A percentile compares a stretch with the other conserved stretches of the same genome.
These are phyloP conservation scores for Talaromyces wortmannii DNA, from an alignment of 495 filamentous ascomycete species.

Conservation along the genomic window DNA sequence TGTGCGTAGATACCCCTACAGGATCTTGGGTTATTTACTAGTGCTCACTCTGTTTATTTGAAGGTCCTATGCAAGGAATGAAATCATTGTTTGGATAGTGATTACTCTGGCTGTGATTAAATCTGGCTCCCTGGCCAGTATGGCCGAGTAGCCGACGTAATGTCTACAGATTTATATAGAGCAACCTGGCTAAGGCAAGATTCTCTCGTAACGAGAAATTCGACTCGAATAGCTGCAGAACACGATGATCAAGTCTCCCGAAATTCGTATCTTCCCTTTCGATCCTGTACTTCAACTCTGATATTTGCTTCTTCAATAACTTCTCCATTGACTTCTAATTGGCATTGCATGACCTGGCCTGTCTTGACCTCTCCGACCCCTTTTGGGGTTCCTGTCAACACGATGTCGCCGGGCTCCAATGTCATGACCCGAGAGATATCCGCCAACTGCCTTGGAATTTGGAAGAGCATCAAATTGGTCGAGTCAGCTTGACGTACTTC, in stretches of 20 bases:
- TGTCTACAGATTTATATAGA: too few species aligned
- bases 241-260: conserved; percentile 26
- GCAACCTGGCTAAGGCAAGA: too few species aligned
- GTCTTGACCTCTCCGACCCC: conserved; percentile 83
- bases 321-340: conserved; percentile 73
- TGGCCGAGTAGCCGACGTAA: too few species aligned
- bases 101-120: too few species aligned
- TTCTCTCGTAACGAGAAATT: too few species aligned
- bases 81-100: too few species aligned
- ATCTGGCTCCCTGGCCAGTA: too few species aligned
- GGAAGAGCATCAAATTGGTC: conserved; percentile 86
- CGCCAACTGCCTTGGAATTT: conserved; percentile 74
- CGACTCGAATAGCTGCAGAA: neutral
- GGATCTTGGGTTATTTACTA: too few species aligned
- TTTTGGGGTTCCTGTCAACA: conserved; percentile 94
- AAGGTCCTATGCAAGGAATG: too few species aligned
- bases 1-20: too few species aligned
- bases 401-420: conserved; percentile 82
- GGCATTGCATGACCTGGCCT: conserved; percentile 87
- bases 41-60: too few species aligned
- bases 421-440: conserved; percentile 92
- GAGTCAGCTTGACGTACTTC: conserved; percentile 69
- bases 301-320: conserved; percentile 75
- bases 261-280: conserved; percentile 40
- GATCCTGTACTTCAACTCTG: conserved; percentile 73